Evolutionary conservation across 192 early-diverging fungal species (phyloP), one percentile per base, ranked within the genome.

Genomic region (Powellomyces hirtus): DNA sequence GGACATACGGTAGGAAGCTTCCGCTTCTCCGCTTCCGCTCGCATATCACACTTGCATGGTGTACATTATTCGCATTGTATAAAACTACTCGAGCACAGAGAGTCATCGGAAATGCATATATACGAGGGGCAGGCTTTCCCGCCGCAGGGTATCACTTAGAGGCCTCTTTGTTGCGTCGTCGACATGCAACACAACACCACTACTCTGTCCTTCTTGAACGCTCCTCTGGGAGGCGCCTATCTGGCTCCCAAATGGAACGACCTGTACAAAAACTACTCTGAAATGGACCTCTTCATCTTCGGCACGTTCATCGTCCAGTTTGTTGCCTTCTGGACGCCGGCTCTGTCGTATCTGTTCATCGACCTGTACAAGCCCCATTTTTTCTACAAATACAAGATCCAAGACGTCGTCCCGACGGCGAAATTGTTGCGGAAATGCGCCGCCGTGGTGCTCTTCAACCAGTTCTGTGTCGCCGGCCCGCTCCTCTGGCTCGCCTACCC

Each of bases 261-360:
- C 20, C 49, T 66, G 14, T 37, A 20, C 16, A 11, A 20, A 29
- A 59, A 22, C 30, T 59, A 33, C 33, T 66, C 64, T 16, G 51
- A 66, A 20, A 10, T 16, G 11, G 37, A 11, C 34, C 64, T 66
- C 26, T 59, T 66, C 34, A 34, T 57, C 11, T 16, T 30, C 16
- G 49, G 64, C 27, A 66, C 64, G n/a, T 66, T 18, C 24, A 1
- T 57, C 27, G 53, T 66, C 31, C 64, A 66, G 37, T 38, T 66
- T 30, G 0, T 59, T 36, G 64, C 37, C 5, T 66, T 66, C 64
- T 66, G 64, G 64, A 36, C 22, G 13, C 34, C 24, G 34, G 49
- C 51, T 0, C 52, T 66, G 1, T 22, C 58, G 18, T 66, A 66
- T 52, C 64, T 66, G 2, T 33, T 30, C 51, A 24, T 66, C 52